A percentile compares a stretch with the other conserved stretches of the same genome.
These are phyloP conservation scores for Aureobasidium sp. DNA, from an alignment of 2,329 filamentous ascomycete species.

Conservation along the genomic window DNA sequence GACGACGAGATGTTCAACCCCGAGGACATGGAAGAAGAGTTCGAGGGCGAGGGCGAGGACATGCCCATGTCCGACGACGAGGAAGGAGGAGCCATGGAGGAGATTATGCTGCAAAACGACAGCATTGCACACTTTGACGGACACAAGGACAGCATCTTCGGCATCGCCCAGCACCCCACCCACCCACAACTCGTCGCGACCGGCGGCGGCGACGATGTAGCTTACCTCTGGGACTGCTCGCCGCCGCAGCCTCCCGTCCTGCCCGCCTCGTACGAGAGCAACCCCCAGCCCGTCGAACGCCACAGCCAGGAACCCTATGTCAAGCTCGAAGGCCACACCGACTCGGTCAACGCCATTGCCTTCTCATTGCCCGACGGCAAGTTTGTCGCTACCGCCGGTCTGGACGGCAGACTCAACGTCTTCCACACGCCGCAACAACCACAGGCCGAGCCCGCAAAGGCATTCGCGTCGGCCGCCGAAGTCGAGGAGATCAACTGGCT, in stretches of 20 bases:
- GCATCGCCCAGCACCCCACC: conserved; percentile 85
- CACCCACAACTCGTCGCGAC: conserved; percentile 74
- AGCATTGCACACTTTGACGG: conserved; percentile 85
- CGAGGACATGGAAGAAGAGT: conserved; percentile 67
- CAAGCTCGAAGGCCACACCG: conserved; percentile 79
- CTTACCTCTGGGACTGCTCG: conserved; percentile 76
- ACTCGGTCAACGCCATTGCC: conserved; percentile 78
- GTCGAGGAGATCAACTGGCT: conserved; percentile 96
- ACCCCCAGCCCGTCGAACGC: conserved; percentile 51
- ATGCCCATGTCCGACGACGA: conserved; percentile 72
- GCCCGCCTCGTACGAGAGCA: conserved; percentile 66
- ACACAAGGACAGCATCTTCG: conserved; percentile 87
- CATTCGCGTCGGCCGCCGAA: conserved; percentile 73
- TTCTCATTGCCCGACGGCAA: conserved; percentile 82
- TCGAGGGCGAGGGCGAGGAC: conserved; percentile 56
- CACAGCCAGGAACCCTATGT: conserved; percentile 60
- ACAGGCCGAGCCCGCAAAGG: conserved; percentile 33
- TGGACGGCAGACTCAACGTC: conserved; percentile 75
- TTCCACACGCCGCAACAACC: conserved; percentile 25
- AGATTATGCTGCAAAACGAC: conserved; percentile 83
- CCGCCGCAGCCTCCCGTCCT: conserved; percentile 57
- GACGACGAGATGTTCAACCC: conserved; percentile 65
- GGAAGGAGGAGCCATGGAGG: conserved; percentile 51
- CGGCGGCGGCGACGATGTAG: conserved; percentile 78
- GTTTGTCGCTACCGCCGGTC: conserved; percentile 75